phyloP scores from a whole-genome alignment of 1,284 basidiomycete species.

The Marasmius tenuissimus region DNA sequence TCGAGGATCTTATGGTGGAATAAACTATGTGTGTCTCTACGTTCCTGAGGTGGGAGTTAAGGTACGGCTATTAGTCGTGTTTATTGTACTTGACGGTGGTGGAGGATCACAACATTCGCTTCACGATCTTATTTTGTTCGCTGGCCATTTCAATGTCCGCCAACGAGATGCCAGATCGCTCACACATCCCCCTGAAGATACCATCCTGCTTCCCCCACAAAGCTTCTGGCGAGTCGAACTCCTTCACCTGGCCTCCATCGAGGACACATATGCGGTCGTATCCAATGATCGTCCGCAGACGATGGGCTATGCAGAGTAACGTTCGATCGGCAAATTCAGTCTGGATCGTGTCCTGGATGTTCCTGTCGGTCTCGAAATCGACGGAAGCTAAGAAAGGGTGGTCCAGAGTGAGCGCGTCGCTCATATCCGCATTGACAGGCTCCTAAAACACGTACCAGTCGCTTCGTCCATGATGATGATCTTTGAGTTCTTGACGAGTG shows the following conservation, averaged over 20 bases:
- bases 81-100: too few species aligned
- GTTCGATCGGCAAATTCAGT: conserved; percentile 69
- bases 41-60: too few species aligned
- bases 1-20: too few species aligned
- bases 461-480: conserved; percentile 16
- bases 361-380: conserved; percentile 69
- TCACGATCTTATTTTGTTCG: conserved; percentile 1
- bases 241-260: conserved; percentile 44
- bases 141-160: conserved; percentile 1
- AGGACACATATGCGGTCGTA: conserved; percentile 65
- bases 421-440: neutral
- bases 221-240: conserved; percentile 3
- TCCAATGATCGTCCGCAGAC: conserved; percentile 57
- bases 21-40: too few species aligned
- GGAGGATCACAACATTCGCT: neutral
- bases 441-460: conserved; percentile 5
- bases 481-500: conserved; percentile 14
- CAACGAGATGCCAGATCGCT: conserved; percentile 3
- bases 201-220: conserved; percentile 1
- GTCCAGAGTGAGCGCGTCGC: neutral
- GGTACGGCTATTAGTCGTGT: too few species aligned
- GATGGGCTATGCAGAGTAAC: conserved; percentile 66
- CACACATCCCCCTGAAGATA: conserved; percentile 7
- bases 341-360: conserved; percentile 72
- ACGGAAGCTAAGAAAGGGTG: conserved; percentile 44